Conservation (phyloP, 2,329 filamentous ascomycete species). For the Nigrospora sphaerica region DNA sequence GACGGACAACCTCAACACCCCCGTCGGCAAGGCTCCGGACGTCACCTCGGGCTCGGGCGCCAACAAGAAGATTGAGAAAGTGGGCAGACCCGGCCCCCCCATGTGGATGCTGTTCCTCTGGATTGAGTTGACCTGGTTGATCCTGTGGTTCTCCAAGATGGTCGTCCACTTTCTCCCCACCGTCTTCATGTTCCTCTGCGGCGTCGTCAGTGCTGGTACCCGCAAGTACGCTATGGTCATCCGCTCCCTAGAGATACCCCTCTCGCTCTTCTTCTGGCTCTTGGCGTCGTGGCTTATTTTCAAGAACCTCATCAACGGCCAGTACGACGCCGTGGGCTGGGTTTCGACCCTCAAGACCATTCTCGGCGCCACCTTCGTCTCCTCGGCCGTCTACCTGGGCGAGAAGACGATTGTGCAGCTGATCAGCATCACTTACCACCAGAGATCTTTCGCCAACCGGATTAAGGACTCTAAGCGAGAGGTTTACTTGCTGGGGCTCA, state of each 20-base stretch:
- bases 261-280: constrained; percentile 64
- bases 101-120: constrained; percentile 60
- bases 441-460: constrained; percentile 70
- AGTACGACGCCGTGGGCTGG: constrained; percentile 37
- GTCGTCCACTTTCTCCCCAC: constrained; percentile 53
- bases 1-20: constrained; percentile 31
- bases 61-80: constrained; percentile 11
- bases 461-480: constrained; percentile 91
- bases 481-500: constrained; percentile 69
- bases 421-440: constrained; percentile 79
- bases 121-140: constrained; percentile 62
- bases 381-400: constrained; percentile 62
- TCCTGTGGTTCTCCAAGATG: constrained; percentile 61
- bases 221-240: constrained; percentile 64
- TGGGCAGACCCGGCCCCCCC: constrained; percentile 29
- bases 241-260: constrained; percentile 54
- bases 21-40: constrained; percentile 24
- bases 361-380: constrained; percentile 60
- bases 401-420: constrained; percentile 76
- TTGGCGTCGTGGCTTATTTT: constrained; percentile 57
- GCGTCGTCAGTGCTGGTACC: constrained; percentile 62
- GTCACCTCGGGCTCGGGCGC: constrained; percentile 10
- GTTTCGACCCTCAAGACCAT: constrained; percentile 54
- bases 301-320: constrained; percentile 40
- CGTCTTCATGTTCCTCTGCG: constrained; percentile 62